Percentiles rank a stretch among this genome's conserved stretches.
phyloP scores from a whole-genome alignment of 495 filamentous ascomycete species.

The Pyrenula massariospora region DNA sequence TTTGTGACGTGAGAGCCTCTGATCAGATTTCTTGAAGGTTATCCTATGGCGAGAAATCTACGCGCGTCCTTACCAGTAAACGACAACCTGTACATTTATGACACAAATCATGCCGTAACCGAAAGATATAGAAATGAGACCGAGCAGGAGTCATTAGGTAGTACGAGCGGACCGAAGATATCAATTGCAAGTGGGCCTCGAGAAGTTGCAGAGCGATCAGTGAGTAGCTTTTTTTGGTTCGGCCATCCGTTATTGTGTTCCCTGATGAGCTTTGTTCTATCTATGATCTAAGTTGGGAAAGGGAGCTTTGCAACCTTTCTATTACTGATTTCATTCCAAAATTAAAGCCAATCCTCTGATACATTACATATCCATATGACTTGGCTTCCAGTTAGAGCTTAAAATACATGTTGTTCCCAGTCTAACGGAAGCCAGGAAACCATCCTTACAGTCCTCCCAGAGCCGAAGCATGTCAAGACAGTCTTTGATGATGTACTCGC shows the following conservation, averaged over 20 bases:
- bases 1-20: too few species aligned
- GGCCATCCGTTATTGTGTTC: conserved; percentile 7
- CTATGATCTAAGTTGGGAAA: conserved; percentile 50
- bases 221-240: conserved; percentile 34
- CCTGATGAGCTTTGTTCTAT: conserved; percentile 44
- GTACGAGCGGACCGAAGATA: conserved; percentile 29
- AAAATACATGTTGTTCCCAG: background rate
- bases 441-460: conserved; percentile 69
- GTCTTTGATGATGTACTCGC: conserved; percentile 33
- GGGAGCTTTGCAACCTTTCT: conserved; percentile 21
- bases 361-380: too few species aligned
- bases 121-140: conserved; percentile 51
- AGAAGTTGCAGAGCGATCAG: conserved; percentile 60
- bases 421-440: conserved; percentile 44
- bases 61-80: conserved; percentile 59
- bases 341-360: conserved; percentile 60
- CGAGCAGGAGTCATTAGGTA: conserved; percentile 19
- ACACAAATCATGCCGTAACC: conserved; percentile 55
- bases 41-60: conserved; percentile 81
- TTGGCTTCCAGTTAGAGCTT: too few species aligned
- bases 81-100: conserved; percentile 60
- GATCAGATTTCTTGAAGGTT: conserved; percentile 32
- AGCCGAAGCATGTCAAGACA: conserved; percentile 64
- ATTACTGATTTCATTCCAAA: conserved; percentile 38
- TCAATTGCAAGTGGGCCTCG: conserved; percentile 43